Percentiles rank a stretch among this genome's conserved stretches.
phyloP scores from a whole-genome alignment of 495 filamentous ascomycete species.

The Neurospora tetraspora region DNA sequence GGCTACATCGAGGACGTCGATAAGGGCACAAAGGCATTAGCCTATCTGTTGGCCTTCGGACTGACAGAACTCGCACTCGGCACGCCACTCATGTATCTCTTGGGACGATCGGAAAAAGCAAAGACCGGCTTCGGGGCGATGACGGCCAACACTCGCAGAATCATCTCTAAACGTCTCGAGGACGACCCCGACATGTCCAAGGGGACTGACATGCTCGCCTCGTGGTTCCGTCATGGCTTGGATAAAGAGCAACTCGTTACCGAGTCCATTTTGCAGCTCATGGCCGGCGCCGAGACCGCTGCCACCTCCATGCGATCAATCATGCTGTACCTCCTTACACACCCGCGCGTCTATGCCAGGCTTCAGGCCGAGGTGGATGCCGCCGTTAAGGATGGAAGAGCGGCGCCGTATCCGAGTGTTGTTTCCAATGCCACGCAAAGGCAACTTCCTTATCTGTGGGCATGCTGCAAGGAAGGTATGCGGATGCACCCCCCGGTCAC shows the following conservation, averaged over 20 bases:
- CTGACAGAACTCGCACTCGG: slow-evolving; percentile 10
- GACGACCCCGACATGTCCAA: slow-evolving; percentile 10
- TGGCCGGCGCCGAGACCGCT: slow-evolving; percentile 49
- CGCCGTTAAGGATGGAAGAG: slow-evolving; percentile 13
- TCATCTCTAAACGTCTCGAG: slow-evolving; percentile 22
- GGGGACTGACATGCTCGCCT: slow-evolving; percentile 29
- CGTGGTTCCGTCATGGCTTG: slow-evolving; percentile 33
- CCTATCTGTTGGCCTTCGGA: slow-evolving; percentile 2
- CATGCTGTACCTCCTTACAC: slow-evolving; percentile 42
- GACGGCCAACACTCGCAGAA: slow-evolving; percentile 12
- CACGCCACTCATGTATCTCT: slow-evolving; percentile 2
- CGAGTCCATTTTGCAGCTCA: slow-evolving; percentile 28
- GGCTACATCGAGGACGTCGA: slow-evolving; percentile 17
- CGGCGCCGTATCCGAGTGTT: slow-evolving; percentile 8
- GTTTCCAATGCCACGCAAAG: slow-evolving; percentile 30
- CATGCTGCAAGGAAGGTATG: slow-evolving; percentile 38
- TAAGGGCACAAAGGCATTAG: slow-evolving; percentile 4
- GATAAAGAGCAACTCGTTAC: slow-evolving; percentile 27
- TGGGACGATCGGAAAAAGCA: slow-evolving; percentile 11
- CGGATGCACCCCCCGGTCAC: slow-evolving; percentile 31
- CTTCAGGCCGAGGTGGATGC: slow-evolving; percentile 48
- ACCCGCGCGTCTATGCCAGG: slow-evolving; percentile 36
- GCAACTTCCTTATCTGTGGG: slow-evolving; percentile 40
- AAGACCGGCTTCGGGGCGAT: slow-evolving; percentile 19
- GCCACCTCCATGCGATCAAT: slow-evolving; percentile 48